Evolutionary conservation across 2,329 filamentous ascomycete genomes (phyloP).

Genomic region (Colletotrichum sp.): DNA sequence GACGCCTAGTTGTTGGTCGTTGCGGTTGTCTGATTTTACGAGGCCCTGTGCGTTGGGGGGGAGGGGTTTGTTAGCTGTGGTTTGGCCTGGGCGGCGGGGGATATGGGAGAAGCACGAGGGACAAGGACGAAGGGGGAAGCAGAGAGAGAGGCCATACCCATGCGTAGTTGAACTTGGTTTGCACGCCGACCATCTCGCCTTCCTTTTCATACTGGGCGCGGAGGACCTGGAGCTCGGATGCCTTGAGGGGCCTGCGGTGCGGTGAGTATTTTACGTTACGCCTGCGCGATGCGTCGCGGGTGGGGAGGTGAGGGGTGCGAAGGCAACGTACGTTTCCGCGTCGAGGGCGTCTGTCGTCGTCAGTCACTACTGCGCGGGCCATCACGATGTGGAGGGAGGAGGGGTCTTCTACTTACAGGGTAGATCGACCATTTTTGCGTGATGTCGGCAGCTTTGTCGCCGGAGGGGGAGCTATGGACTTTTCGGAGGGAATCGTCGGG

Average conservation of each 20-base stretch:
- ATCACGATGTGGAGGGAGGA: background rate
- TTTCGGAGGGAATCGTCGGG: background rate
- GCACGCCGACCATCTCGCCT: constrained; percentile 93
- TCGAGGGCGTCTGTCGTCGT: constrained; percentile 83
- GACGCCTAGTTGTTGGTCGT: constrained; percentile 93
- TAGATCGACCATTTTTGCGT: constrained; percentile 50
- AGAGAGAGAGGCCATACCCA: constrained; percentile 68
- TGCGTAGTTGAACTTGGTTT: constrained; percentile 99
- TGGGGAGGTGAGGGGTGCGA: background rate
- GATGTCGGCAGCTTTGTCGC: background rate
- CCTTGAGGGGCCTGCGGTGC: constrained; percentile 76
- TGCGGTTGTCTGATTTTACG: constrained; percentile 86
- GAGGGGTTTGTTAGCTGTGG: background rate
- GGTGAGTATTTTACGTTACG: background rate
- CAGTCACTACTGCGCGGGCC: background rate
- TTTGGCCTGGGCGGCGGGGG: background rate
- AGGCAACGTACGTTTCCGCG: constrained; percentile 79
- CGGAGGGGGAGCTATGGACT: background rate
- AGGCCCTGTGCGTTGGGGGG: constrained; percentile 70
- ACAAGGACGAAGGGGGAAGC: background rate
- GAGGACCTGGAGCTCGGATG: constrained; percentile 90
- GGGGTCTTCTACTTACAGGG: constrained; percentile 45
- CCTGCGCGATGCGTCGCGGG: background rate
- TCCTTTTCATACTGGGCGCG: constrained; percentile 97
- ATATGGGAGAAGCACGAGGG: background rate